A percentile compares a stretch with the other conserved stretches of the same genome.
Evolutionary conservation across 768 basidiomycete species (phyloP).

Genomic region (Pholiota conissans): DNA sequence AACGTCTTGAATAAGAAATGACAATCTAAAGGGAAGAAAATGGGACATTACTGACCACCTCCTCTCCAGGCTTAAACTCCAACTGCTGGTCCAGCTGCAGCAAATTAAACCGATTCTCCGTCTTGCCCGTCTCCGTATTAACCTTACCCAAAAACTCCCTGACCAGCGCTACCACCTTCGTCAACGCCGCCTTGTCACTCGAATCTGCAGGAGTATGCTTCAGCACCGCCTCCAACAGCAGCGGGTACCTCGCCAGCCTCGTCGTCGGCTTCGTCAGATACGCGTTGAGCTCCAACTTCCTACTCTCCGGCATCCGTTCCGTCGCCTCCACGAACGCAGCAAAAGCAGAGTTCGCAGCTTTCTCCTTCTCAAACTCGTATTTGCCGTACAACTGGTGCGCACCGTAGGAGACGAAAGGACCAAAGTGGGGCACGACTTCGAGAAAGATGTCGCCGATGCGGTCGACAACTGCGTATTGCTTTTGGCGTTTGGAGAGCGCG

Average conservation of each 20-base stretch:
- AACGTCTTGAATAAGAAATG: background rate
- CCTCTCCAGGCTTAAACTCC: slow-evolving; percentile 85
- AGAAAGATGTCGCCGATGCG: slow-evolving; percentile 88
- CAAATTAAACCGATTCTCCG: slow-evolving; percentile 95
- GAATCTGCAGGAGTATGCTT: slow-evolving; percentile 93
- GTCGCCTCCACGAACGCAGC: slow-evolving; percentile 94
- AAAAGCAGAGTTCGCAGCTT: slow-evolving; percentile 88
- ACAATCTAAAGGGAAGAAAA: slow-evolving; percentile 2
- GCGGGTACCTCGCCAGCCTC: slow-evolving; percentile 93
- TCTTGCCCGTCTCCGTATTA: slow-evolving; percentile 91
- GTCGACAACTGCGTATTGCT: slow-evolving; percentile 91
- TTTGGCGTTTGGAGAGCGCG: slow-evolving; percentile 92
- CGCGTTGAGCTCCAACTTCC: slow-evolving; percentile 95
- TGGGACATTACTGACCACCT: slow-evolving; percentile 65
- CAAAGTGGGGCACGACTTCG: slow-evolving; percentile 84
- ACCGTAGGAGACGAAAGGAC: slow-evolving; percentile 93
- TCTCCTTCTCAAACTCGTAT: slow-evolving; percentile 99
- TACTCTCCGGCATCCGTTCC: slow-evolving; percentile 91
- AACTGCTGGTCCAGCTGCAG: slow-evolving; percentile 92
- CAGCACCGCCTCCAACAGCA: slow-evolving; percentile 86
- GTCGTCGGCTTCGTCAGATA: slow-evolving; percentile 99
- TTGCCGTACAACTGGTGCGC: slow-evolving; percentile 98
- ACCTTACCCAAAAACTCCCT: slow-evolving; percentile 85
- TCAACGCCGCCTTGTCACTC: slow-evolving; percentile 76
- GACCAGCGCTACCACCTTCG: slow-evolving; percentile 74